phyloP scores from a whole-genome alignment of 2,329 filamentous ascomycete species.

The Penicillium sp. region DNA sequence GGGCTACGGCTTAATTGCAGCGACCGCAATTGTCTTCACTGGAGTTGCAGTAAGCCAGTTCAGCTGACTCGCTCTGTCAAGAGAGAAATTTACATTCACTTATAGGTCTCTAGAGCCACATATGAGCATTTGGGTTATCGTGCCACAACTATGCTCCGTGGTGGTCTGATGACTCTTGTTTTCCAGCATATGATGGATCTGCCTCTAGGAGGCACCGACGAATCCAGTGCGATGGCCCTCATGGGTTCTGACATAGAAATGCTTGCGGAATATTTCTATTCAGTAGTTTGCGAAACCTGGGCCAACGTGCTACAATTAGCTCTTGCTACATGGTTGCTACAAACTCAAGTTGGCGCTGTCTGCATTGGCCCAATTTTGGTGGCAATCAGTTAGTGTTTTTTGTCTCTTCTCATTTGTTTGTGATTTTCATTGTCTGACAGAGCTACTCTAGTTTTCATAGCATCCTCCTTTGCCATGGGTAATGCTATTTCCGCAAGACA shows the following conservation, averaged over 20 bases:
- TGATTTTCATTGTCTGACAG: not conserved
- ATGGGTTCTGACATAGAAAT: conserved; percentile 24
- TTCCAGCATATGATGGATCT: conserved; percentile 21
- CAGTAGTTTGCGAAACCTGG: conserved; percentile 31
- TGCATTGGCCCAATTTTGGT: conserved; percentile 35
- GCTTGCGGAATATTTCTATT: conserved; percentile 23
- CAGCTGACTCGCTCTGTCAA: no score
- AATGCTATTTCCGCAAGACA: conserved; percentile 27
- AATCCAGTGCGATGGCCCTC: conserved; percentile 24
- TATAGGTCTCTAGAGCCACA: no score
- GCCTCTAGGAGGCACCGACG: conserved; percentile 18
- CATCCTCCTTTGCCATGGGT: conserved; percentile 14
- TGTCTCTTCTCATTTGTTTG: not conserved
- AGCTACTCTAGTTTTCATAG: not conserved
- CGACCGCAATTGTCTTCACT: conserved; percentile 1
- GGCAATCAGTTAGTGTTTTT: conserved; percentile 25
- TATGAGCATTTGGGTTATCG: no score
- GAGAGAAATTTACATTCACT: no score
- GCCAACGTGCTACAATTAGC: conserved; percentile 37
- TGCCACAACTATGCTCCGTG: conserved; percentile 12
- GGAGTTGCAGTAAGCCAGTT: no score
- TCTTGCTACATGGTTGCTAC: conserved; percentile 35
- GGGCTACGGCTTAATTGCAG: conserved; percentile 14
- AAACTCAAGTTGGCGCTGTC: conserved; percentile 32
- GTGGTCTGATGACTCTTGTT: conserved; percentile 20